These are phyloP conservation scores for Annulohypoxylon truncatum DNA, from an alignment of 2,329 filamentous ascomycete species.

Conservation along the genomic window DNA sequence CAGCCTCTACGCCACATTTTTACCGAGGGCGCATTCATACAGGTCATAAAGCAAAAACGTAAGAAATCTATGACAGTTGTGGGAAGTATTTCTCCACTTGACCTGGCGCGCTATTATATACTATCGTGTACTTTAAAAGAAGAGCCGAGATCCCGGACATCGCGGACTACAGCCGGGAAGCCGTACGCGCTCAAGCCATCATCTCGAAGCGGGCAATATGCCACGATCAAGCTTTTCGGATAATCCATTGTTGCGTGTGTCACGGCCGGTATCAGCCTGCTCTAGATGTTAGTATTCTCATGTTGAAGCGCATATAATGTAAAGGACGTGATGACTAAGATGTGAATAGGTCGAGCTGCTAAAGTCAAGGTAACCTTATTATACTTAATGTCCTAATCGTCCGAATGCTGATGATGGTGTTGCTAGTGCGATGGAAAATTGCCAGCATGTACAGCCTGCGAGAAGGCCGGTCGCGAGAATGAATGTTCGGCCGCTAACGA, in stretches of 20 bases:
- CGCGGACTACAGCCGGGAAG: constrained; percentile 25
- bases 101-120: constrained; percentile 29
- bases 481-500: constrained; percentile 96
- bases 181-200: constrained; percentile 29
- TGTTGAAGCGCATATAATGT: constrained; percentile 11
- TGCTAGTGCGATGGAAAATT: constrained; percentile 90
- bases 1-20: constrained; percentile 14
- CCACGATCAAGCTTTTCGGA: constrained; percentile 57
- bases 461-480: constrained; percentile 85
- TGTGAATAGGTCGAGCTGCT: constrained; percentile 74
- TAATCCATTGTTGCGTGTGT: constrained; percentile 75
- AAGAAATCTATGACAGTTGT: constrained; percentile 22
- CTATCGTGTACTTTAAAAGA: constrained; percentile 19
- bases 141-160: constrained; percentile 24
- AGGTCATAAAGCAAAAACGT: constrained; percentile 6
- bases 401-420: constrained; percentile 28
- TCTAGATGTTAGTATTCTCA: constrained; percentile 70
- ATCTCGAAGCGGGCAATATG: constrained; percentile 46
- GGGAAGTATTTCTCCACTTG: constrained; percentile 39
- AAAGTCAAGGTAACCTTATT: constrained; percentile 80
- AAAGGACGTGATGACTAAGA: constrained; percentile 34
- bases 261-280: constrained; percentile 82
- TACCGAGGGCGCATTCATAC: not conserved
- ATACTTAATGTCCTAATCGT: constrained; percentile 3
- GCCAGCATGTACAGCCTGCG: constrained; percentile 93